Evolutionary conservation across 2,329 filamentous ascomycete genomes (phyloP).

Genomic region (Colletotrichum costaricense): DNA sequence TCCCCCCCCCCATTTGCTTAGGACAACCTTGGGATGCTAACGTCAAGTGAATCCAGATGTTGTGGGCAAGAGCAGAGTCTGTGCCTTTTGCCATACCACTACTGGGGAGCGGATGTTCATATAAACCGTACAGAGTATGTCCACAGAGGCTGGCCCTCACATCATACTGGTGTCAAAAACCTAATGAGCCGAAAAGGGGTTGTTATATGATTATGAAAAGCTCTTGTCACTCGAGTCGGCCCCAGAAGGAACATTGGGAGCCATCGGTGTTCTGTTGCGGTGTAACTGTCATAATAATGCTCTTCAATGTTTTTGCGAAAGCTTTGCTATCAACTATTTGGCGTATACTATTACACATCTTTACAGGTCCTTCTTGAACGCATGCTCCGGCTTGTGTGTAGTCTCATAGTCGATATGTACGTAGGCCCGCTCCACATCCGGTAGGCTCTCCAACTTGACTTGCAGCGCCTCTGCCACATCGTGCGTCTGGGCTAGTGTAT

Average conservation of each 20-base stretch:
- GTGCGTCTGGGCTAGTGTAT: constrained; percentile 82
- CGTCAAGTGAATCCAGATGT: background rate
- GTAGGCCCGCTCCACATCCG: constrained; percentile 92
- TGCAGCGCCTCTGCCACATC: constrained; percentile 95
- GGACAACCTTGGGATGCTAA: background rate
- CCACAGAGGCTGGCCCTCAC: background rate
- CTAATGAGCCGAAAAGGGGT: background rate
- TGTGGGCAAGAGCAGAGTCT: constrained; percentile 8
- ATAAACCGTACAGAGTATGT: background rate
- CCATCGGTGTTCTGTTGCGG: background rate
- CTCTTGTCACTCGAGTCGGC: background rate
- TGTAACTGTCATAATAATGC: background rate
- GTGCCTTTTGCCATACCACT: constrained; percentile 23
- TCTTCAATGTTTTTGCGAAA: background rate
- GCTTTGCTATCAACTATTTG: background rate
- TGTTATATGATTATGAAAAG: background rate
- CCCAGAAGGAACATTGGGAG: background rate
- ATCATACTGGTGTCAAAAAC: background rate
- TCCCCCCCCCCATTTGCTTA: background rate
- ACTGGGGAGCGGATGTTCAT: constrained; percentile 8
- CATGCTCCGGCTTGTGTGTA: constrained; percentile 89
- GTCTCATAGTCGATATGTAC: constrained; percentile 98
- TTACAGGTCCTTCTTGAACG: constrained; percentile 70
- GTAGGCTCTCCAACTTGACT: constrained; percentile 91
- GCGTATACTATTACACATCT: background rate